Evolutionary conservation across 164 flowering plant species (phyloP), one percentile per base, ranked within the genome.

Genomic region (Macadamia tetraphylla): DNA sequence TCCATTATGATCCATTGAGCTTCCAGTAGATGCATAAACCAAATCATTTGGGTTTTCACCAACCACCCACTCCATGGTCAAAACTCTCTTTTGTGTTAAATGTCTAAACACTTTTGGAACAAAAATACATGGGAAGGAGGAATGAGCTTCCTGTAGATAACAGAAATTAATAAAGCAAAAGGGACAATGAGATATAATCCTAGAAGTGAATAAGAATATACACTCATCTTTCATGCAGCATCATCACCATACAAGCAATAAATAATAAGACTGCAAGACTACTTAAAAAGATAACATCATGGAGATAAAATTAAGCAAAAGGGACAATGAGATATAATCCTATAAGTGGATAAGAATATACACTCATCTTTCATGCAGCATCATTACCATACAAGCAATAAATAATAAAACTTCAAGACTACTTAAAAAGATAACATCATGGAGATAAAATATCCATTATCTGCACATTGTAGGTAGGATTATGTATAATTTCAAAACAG

Each of bases 1-100:
- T 14, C 69, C 75, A 59, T 61, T 74, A 59, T 61, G 57, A 69
- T 67, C 65, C 63, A 62, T 71, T 18, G 79, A 65, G 63, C 64
- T 73, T 65, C 70, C 71, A 18, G 82, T 61, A 65, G 90, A 84
- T 59, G 70, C 40, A 6, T 76, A 71, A 66, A 90, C 70, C 71
- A 94, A 81, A 46, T 89, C 91, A 67, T 75, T 88, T 66, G 99
- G 96, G 81, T 82, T 88, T 68, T 92, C 97, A 79, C 99, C 99
- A 75, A 73, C 87, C 64, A 94, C 74, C 99, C 99, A 94, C 77
- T 94, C 97, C 99, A 94, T 94, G 13, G 98, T 94, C 71, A 94
- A 74, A 74, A 94, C 90, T 76, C 89, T 85, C 81, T 82, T 89
- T 65, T 78, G 75, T 73, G 77, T 88, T 67, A 94, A 78, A 67